A percentile compares a stretch with the other conserved stretches of the same genome.
phyloP scores from a whole-genome alignment of 768 basidiomycete species.

The Trametes cingulata region DNA sequence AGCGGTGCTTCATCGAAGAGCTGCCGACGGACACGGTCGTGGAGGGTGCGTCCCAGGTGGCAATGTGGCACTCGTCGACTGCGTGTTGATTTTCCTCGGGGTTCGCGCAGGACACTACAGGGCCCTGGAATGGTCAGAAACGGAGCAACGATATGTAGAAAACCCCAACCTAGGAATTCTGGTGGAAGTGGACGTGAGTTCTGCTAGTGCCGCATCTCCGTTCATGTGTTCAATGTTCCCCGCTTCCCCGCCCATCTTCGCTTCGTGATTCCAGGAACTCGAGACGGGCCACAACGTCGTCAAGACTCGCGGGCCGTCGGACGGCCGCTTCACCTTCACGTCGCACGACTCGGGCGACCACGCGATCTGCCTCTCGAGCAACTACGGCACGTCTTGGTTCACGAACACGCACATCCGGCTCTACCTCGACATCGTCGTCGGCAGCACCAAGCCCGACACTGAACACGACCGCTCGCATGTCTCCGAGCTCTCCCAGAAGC shows the following conservation, averaged over 20 bases:
- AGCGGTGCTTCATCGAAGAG: conserved; percentile 95
- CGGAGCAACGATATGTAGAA: conserved; percentile 60
- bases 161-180: conserved; percentile 84
- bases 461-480: conserved; percentile 88
- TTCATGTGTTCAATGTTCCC: neutral
- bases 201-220: neutral
- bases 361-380: conserved; percentile 92
- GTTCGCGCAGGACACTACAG: conserved; percentile 78
- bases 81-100: neutral
- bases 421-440: conserved; percentile 93
- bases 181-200: conserved; percentile 84
- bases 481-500: conserved; percentile 74
- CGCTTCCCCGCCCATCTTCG: neutral
- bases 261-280: conserved; percentile 64
- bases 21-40: conserved; percentile 93
- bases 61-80: neutral
- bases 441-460: conserved; percentile 80
- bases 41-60: conserved; percentile 59
- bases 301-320: conserved; percentile 85
- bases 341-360: conserved; percentile 97
- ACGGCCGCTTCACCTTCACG: conserved; percentile 96
- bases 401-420: conserved; percentile 83
- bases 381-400: conserved; percentile 86
- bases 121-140: conserved; percentile 89
- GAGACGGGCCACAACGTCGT: conserved; percentile 80